Conservation (phyloP, 306 rosid species). For the Trifolium subterraneum region DNA sequence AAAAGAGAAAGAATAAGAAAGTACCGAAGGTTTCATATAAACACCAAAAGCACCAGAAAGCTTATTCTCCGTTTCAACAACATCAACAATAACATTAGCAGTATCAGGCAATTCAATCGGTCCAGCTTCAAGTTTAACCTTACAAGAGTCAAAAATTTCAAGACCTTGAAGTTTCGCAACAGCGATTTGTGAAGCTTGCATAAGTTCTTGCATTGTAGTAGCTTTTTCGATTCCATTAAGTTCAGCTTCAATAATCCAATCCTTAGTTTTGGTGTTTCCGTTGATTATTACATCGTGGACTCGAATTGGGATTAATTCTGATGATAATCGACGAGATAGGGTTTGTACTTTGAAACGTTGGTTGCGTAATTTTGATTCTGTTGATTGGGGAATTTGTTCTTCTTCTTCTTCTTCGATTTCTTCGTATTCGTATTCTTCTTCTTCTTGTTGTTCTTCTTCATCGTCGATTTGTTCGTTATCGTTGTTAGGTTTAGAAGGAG, state of each 20-base stretch:
- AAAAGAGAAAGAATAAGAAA: constrained; percentile 19
- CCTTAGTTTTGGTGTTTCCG: constrained; percentile 87
- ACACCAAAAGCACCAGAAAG: constrained; percentile 69
- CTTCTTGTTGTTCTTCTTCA: constrained; percentile 29
- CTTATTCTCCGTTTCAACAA: constrained; percentile 58
- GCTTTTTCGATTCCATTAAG: constrained; percentile 64
- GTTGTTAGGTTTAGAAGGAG: constrained; percentile 13
- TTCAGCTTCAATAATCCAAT: constrained; percentile 77
- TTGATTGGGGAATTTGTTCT: constrained; percentile 42
- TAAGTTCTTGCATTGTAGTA: constrained; percentile 72
- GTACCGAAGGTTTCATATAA: constrained; percentile 79
- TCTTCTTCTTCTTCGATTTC: constrained; percentile 27
- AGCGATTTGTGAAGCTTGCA: constrained; percentile 67
- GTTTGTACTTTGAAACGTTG: constrained; percentile 60
- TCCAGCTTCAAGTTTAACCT: constrained; percentile 76
- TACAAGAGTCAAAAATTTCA: constrained; percentile 77
- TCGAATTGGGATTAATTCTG: constrained; percentile 65
- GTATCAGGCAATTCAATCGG: constrained; percentile 78
- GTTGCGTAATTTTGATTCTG: constrained; percentile 48
- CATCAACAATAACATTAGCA: constrained; percentile 79
- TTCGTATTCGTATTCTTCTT: constrained; percentile 31
- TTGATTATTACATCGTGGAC: constrained; percentile 80
- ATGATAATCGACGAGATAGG: constrained; percentile 61
- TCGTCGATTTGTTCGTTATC: constrained; percentile 34
- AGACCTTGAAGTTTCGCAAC: constrained; percentile 68